Base-by-base conservation (phyloP, 1,284 basidiomycete species). In the Porogramme epimiltina region DNA sequence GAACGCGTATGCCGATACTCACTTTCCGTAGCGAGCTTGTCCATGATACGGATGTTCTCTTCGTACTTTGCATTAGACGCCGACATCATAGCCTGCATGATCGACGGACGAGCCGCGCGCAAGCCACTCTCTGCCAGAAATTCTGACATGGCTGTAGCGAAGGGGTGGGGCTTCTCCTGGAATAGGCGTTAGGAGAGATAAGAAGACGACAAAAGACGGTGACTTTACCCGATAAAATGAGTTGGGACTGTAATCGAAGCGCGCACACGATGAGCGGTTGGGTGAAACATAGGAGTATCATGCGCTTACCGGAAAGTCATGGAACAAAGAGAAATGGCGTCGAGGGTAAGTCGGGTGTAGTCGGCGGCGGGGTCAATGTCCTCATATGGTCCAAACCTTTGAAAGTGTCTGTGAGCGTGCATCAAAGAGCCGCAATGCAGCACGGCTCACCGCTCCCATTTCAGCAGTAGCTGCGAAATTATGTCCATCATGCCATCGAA, bases 401-500 rank as follows among this genome's bases (percentile, higher is more conserved):
- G 19, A 25, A 5, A 40, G 34, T 45, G 22, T 16, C 10, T n/a
- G 3, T 3, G 6, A 39, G 38, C 15, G 46, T n/a, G 20, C 13
- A 28, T 3, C n/a, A 15, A 16, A 33, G 40, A 26, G 42, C 9
- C 6, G 1, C 10, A 3, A 25, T 28, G 9, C 18, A 38, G 34
- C 4, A 40, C 6, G 28, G 13, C 67, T 44, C 36, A 76, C 73
- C 75, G 58, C 52, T 75, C 72, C 75, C 75, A 78, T 62, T 79
- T 78, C 11, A 71, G 58, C 6, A 77, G 58, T 25, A 81, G 68
- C 59, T 82, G 78, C n/a, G 70, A 66, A 22, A 68, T 63, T 36
- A 80, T 72, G 49, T 80, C 80, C 28, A 70, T 65, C 78, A 80
- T 78, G 52, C 72, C 73, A 48, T 71, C 70, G 59, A 76, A 75